These are phyloP conservation scores for Papilionanthe hybrid DNA, from an alignment of 116 monocot genomes.

Conservation along the genomic window DNA sequence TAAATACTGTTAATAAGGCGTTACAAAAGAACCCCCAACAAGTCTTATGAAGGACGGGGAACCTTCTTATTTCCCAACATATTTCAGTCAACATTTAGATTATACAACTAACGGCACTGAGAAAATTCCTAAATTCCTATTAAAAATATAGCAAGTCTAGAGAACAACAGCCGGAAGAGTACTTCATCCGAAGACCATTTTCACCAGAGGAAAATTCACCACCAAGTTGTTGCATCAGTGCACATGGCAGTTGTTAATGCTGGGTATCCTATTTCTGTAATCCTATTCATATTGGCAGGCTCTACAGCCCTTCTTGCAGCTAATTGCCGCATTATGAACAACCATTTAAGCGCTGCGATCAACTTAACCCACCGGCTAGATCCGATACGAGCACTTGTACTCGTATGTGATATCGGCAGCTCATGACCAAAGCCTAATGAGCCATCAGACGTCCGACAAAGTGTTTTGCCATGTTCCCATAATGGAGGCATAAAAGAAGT, in stretches of 20 bases:
- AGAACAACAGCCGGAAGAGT: neutral
- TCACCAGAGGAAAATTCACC: neutral
- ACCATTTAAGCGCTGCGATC: conserved; percentile 34
- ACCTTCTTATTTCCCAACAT: too few relatives aligned
- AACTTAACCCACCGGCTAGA: conserved; percentile 36
- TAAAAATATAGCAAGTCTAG: too few relatives aligned
- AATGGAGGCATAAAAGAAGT: conserved; percentile 2
- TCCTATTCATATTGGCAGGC: conserved; percentile 2
- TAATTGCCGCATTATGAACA: conserved; percentile 13
- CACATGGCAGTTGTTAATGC: neutral
- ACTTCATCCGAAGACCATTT: neutral
- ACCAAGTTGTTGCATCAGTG: neutral
- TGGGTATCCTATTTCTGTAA: conserved; percentile 5
- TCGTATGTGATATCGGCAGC: neutral
- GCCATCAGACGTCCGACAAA: neutral
- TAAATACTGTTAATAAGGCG: too few relatives aligned
- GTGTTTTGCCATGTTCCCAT: conserved; percentile 22
- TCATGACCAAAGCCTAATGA: neutral
- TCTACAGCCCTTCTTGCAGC: conserved; percentile 7
- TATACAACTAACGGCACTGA: too few relatives aligned
- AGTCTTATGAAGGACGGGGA: too few relatives aligned
- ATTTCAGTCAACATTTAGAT: too few relatives aligned
- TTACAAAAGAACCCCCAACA: too few relatives aligned
- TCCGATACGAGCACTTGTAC: neutral
- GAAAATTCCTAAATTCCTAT: too few relatives aligned